Percentiles rank a stretch among this genome's conserved stretches.
Evolutionary conservation across 75 land plant genomes (phyloP).

Genomic region (Larix kaempferi): DNA sequence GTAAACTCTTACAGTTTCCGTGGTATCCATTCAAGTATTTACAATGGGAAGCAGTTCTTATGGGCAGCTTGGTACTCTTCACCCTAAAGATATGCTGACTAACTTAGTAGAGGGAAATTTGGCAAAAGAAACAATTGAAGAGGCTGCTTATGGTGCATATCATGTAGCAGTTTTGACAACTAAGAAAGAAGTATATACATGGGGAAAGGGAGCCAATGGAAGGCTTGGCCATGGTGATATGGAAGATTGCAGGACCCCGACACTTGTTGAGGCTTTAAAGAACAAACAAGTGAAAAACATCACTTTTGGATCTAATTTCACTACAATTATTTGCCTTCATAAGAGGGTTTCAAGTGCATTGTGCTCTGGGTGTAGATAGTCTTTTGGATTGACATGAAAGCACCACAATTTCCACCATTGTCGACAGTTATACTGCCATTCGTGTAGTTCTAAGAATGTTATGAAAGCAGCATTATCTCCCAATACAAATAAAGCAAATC

Average conservation of each 20-base stretch:
- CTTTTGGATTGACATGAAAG: slow-evolving; percentile 78
- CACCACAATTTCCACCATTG: slow-evolving; percentile 87
- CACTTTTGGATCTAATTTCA: slow-evolving; percentile 70
- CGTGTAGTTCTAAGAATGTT: slow-evolving; percentile 65
- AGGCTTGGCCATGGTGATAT: slow-evolving; percentile 70
- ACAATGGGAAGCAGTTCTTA: slow-evolving; percentile 87
- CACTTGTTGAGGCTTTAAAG: slow-evolving; percentile 58
- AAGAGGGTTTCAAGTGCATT: slow-evolving; percentile 56
- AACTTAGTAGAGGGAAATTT: slow-evolving; percentile 40
- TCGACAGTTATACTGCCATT: slow-evolving; percentile 71
- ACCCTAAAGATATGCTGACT: slow-evolving; percentile 68
- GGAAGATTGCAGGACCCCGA: slow-evolving; percentile 50
- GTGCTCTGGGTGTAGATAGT: slow-evolving; percentile 63
- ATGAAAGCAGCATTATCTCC: slow-evolving; percentile 70
- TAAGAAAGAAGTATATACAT: slow-evolving; percentile 62
- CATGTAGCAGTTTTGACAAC: slow-evolving; percentile 75
- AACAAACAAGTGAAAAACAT: slow-evolving; percentile 73
- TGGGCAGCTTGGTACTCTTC: slow-evolving; percentile 83
- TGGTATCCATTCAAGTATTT: slow-evolving; percentile 71
- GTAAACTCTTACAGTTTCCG: slow-evolving; percentile 67
- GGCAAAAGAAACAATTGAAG: slow-evolving; percentile 36
- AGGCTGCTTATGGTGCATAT: slow-evolving; percentile 71
- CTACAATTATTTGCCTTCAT: slow-evolving; percentile 70
- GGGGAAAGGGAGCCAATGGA: slow-evolving; percentile 81
- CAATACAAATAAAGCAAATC: slow-evolving; percentile 56